Conservation (phyloP, 1,139 yeast species). For the Pichia sorboxylosa region DNA sequence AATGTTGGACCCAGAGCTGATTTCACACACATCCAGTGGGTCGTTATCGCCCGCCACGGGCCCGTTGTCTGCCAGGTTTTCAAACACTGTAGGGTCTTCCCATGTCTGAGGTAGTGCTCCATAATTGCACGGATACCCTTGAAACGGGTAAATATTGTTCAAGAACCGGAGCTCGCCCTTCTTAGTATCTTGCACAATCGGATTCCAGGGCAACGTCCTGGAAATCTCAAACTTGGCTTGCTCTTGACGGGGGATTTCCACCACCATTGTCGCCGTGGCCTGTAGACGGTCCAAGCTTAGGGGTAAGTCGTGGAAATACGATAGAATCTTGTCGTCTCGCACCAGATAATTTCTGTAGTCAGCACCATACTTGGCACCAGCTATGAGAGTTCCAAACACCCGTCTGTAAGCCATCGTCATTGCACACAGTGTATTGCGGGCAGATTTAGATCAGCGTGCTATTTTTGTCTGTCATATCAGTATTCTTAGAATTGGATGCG, state of each 20-base stretch:
- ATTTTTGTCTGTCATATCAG: too few relatives aligned
- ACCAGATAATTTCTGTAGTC: slow-evolving; percentile 30
- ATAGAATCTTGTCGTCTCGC: slow-evolving; percentile 21
- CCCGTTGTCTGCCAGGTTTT: slow-evolving; percentile 1
- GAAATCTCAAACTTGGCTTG: slow-evolving; percentile 89
- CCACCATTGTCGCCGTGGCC: slow-evolving; percentile 73
- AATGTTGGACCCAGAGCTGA: slow-evolving; percentile 47
- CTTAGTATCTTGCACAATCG: slow-evolving; percentile 87
- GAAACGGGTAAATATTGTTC: slow-evolving; percentile 89
- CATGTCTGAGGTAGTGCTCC: slow-evolving; percentile 99
- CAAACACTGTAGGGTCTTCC: slow-evolving; percentile 48
- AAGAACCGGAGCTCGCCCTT: slow-evolving; percentile 82
- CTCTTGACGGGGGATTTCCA: slow-evolving; percentile 93
- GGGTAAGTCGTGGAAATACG: slow-evolving; percentile 88
- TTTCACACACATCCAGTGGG: slow-evolving; percentile 93
- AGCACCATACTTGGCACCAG: slow-evolving; percentile 33
- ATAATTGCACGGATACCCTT: slow-evolving; percentile 91
- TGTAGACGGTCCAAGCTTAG: slow-evolving; percentile 50
- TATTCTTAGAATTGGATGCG: too few relatives aligned
- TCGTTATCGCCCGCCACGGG: slow-evolving; percentile 87
- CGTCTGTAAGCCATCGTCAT: background rate
- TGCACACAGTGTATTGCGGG: too few relatives aligned
- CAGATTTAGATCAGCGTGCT: too few relatives aligned
- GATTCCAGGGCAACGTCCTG: slow-evolving; percentile 65
- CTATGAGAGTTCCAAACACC: slow-evolving; percentile 16